These are phyloP conservation scores for Apiospora sp. DNA, from an alignment of 2,329 filamentous ascomycete genomes.

Conservation along the genomic window DNA sequence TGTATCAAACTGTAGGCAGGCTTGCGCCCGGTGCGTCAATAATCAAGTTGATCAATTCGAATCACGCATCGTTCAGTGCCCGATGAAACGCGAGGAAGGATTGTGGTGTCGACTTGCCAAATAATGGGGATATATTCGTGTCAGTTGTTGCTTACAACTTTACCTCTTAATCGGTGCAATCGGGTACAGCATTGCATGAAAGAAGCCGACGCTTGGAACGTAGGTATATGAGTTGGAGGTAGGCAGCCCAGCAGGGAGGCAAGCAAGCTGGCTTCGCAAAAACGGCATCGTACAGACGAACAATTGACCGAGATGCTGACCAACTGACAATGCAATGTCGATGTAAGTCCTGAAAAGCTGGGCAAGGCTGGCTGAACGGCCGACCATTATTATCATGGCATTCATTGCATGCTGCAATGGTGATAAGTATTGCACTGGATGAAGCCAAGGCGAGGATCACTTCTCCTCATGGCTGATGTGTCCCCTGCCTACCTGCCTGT, in stretches of 20 bases:
- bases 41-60: not conserved
- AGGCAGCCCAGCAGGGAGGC: not conserved
- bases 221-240: not conserved
- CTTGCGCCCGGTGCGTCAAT: conserved; percentile 2
- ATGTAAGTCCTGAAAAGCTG: not conserved
- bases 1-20: not conserved
- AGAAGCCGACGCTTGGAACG: not conserved
- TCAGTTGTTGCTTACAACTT: not conserved
- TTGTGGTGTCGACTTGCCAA: not conserved
- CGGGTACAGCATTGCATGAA: not conserved
- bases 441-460: not conserved
- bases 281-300: not conserved
- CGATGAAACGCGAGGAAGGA: not conserved
- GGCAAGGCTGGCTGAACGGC: not conserved
- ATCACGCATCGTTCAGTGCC: not conserved
- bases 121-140: not conserved
- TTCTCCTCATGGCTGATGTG: not conserved
- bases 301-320: not conserved
- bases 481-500: not conserved
- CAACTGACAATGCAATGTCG: not conserved
- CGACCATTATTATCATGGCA: not conserved
- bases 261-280: not conserved
- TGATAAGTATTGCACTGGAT: not conserved
- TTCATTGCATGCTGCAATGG: not conserved
- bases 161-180: not conserved